Percentiles rank a stretch among this genome's conserved stretches.
These are phyloP conservation scores for Tetracladium setigerum DNA, from an alignment of 495 filamentous ascomycete genomes.

Conservation along the genomic window DNA sequence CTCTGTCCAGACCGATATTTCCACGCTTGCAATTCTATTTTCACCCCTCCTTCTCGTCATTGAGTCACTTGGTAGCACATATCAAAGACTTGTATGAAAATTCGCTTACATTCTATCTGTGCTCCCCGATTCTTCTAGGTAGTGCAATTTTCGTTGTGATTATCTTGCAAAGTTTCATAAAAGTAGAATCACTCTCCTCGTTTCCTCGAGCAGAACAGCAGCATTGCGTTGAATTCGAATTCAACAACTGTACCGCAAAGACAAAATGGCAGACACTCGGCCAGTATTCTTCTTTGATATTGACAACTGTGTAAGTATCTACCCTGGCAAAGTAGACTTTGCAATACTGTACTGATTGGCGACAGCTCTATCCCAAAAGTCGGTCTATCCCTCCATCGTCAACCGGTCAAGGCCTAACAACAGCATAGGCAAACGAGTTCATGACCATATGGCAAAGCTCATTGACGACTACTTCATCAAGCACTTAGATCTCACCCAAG, in stretches of 20 bases:
- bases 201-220: no score
- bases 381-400: conserved; percentile 16
- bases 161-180: no score
- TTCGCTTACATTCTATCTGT: no score
- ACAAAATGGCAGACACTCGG: conserved; percentile 22
- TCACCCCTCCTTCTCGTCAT: no score
- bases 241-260: background rate
- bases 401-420: conserved; percentile 9
- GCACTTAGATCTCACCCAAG: conserved; percentile 62
- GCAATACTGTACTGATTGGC: background rate
- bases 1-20: no score
- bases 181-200: no score
- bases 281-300: conserved; percentile 88
- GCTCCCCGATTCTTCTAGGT: no score
- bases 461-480: conserved; percentile 78
- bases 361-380: conserved; percentile 57
- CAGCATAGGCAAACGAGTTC: conserved; percentile 52
- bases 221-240: no score
- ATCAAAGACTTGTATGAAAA: no score
- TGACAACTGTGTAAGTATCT: conserved; percentile 77
- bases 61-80: no score
- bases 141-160: no score
- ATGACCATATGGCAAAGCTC: conserved; percentile 64
- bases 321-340: background rate
- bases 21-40: no score